phyloP scores from a whole-genome alignment of 805 yeast species.

The Diddensiella transvaalensis region DNA sequence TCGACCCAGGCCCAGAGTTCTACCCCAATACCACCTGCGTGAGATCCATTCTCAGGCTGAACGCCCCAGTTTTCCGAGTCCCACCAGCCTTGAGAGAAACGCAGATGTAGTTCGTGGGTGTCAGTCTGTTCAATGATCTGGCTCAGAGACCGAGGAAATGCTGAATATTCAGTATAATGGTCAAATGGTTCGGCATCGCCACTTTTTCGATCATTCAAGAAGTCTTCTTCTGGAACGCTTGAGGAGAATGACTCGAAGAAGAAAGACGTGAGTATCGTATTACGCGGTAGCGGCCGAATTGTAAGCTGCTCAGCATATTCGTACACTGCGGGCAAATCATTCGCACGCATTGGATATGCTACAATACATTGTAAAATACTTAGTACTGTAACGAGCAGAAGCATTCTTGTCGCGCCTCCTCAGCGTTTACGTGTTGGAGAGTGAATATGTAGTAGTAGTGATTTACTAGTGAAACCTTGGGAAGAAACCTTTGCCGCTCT shows the following conservation, averaged over 20 bases:
- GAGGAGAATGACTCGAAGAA: slow-evolving; percentile 62
- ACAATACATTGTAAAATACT: neutral
- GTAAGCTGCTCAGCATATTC: slow-evolving; percentile 58
- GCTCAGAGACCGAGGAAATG: slow-evolving; percentile 76
- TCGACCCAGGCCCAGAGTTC: slow-evolving; percentile 87
- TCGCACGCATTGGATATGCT: neutral
- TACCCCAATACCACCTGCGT: slow-evolving; percentile 91
- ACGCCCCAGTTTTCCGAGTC: slow-evolving; percentile 84
- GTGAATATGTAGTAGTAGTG: no score
- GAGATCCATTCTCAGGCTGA: slow-evolving; percentile 65
- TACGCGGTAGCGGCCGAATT: slow-evolving; percentile 69
- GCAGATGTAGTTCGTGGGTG: slow-evolving; percentile 71
- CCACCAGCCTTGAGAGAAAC: slow-evolving; percentile 96
- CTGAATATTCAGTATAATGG: slow-evolving; percentile 27
- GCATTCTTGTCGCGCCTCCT: neutral
- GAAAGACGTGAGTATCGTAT: slow-evolving; percentile 67
- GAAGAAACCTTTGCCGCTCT: no score
- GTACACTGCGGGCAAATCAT: neutral
- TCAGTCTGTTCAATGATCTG: slow-evolving; percentile 66
- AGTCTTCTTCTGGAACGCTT: slow-evolving; percentile 26
- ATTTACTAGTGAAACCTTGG: no score
- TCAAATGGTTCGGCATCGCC: slow-evolving; percentile 1
- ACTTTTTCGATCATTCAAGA: neutral
- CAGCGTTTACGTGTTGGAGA: no score
- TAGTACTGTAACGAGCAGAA: neutral